Evolutionary conservation across 257 asterid species (phyloP).

Genomic region (Ehretia macrophylla): DNA sequence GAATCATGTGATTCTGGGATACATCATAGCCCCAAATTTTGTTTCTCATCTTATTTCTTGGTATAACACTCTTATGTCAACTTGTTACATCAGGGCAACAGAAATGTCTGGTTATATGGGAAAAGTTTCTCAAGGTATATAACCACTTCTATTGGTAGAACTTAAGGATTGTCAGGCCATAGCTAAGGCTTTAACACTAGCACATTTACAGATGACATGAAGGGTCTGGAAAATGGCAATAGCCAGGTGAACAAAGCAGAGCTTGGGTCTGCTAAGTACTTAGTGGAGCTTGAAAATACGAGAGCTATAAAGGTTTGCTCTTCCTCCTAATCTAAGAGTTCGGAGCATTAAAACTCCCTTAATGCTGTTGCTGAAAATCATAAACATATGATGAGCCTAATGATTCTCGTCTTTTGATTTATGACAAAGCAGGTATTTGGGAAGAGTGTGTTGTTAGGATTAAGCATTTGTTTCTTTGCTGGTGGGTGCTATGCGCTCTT

Average conservation of each 20-base stretch:
- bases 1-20: not conserved
- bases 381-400: not conserved
- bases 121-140: constrained; percentile 22
- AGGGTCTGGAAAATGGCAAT: constrained; percentile 26
- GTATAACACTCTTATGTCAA: not conserved
- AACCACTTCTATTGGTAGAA: not conserved
- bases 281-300: constrained; percentile 33
- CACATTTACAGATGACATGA: constrained; percentile 9
- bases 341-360: not conserved
- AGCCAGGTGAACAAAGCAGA: constrained; percentile 17
- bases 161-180: not conserved
- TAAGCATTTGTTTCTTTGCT: constrained; percentile 40
- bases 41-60: not conserved
- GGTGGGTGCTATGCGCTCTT: constrained; percentile 41
- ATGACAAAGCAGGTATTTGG: constrained; percentile 30
- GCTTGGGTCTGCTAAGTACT: constrained; percentile 38
- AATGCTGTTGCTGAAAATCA: not conserved
- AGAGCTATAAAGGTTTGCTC: constrained; percentile 47
- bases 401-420: too few relatives aligned
- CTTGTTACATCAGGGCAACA: constrained; percentile 15
- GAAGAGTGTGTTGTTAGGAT: constrained; percentile 37
- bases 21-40: not conserved
- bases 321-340: constrained; percentile 3
- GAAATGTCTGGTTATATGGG: constrained; percentile 9
- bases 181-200: not conserved